These are phyloP conservation scores for Macrophomina tecta DNA, from an alignment of 2,329 filamentous ascomycete genomes.

Conservation along the genomic window DNA sequence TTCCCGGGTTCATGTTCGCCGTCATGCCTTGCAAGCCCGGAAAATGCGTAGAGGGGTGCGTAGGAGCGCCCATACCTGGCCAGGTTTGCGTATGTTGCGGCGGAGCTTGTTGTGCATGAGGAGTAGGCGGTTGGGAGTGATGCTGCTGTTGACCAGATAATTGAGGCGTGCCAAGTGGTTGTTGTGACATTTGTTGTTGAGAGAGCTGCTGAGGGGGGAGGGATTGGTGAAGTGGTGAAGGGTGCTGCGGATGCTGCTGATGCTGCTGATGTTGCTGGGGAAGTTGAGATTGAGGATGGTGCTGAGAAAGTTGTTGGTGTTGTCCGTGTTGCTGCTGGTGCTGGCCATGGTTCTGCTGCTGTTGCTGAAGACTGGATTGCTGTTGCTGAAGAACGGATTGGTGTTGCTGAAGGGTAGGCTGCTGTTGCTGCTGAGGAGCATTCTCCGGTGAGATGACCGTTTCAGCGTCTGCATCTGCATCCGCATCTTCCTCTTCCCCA, in stretches of 20 bases:
- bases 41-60: constrained; percentile 16
- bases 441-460: constrained; percentile 19
- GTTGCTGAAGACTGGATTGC: neutral
- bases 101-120: constrained; percentile 11
- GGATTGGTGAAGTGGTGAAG: constrained; percentile 19
- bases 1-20: neutral
- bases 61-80: constrained; percentile 18
- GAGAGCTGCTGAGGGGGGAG: constrained; percentile 21
- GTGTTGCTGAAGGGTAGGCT: constrained; percentile 5
- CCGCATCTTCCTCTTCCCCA: constrained; percentile 17
- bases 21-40: constrained; percentile 21
- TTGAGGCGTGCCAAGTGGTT: constrained; percentile 17
- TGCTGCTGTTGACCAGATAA: constrained; percentile 18
- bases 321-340: constrained; percentile 21
- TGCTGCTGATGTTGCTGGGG: constrained; percentile 18
- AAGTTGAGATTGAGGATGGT: constrained; percentile 4
- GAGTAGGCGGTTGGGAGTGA: constrained; percentile 24
- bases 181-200: constrained; percentile 25
- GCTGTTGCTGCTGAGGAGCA: constrained; percentile 19
- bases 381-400: constrained; percentile 15
- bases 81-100: constrained; percentile 16
- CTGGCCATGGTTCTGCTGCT: constrained; percentile 7
- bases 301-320: constrained; percentile 37
- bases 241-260: constrained; percentile 18
- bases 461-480: constrained; percentile 27